Evolutionary conservation across 768 basidiomycete genomes (phyloP).

Genomic region (Pisolithus microcarpus): DNA sequence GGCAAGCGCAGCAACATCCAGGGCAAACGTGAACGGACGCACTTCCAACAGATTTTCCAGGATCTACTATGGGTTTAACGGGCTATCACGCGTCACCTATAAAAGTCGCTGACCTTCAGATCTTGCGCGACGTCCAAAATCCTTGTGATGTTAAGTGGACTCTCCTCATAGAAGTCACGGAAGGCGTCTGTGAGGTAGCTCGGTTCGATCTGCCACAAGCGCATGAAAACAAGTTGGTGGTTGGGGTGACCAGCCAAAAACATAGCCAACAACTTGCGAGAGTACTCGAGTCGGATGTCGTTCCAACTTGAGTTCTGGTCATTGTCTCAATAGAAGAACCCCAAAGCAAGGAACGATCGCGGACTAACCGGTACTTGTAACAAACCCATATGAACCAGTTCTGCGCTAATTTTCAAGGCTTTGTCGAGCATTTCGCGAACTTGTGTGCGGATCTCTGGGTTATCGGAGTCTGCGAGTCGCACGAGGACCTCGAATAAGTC

Average conservation of each 20-base stretch:
- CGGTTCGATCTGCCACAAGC: constrained; percentile 88
- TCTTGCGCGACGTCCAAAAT: constrained; percentile 95
- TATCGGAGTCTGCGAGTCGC: constrained; percentile 67
- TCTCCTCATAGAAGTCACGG: constrained; percentile 87
- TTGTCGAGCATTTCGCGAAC: constrained; percentile 92
- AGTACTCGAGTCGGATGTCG: constrained; percentile 80
- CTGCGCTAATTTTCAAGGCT: constrained; percentile 88
- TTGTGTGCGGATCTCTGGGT: constrained; percentile 59
- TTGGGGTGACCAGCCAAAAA: constrained; percentile 91
- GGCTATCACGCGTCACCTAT: background rate
- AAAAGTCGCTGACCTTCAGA: constrained; percentile 57
- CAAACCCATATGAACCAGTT: constrained; percentile 89
- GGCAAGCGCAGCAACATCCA: constrained; percentile 92
- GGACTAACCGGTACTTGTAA: constrained; percentile 79
- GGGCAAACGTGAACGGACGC: constrained; percentile 79
- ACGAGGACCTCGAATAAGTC: constrained; percentile 87
- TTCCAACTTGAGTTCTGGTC: constrained; percentile 75
- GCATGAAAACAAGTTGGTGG: constrained; percentile 94
- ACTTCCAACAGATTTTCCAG: constrained; percentile 89
- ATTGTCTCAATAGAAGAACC: background rate
- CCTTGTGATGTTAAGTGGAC: constrained; percentile 86
- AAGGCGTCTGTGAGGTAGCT: constrained; percentile 82
- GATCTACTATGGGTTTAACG: constrained; percentile 44
- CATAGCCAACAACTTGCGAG: constrained; percentile 76
- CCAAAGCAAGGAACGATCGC: background rate